phyloP scores from a whole-genome alignment of 148 eudicot species.

The Camellia granthamiana region DNA sequence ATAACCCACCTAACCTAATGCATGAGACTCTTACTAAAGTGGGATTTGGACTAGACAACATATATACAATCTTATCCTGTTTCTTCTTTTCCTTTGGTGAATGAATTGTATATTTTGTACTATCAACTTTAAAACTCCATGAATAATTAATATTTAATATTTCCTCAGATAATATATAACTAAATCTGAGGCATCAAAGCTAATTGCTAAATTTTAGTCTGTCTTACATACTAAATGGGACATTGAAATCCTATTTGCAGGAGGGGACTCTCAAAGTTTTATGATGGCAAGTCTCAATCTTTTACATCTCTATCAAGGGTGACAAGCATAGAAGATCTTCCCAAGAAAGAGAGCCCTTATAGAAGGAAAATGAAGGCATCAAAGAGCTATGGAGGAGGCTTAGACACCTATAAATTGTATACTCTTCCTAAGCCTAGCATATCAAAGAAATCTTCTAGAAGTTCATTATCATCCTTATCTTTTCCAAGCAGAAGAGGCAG shows the following conservation, averaged over 20 bases:
- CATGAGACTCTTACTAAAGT: no score
- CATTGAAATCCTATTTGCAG: conserved; percentile 30
- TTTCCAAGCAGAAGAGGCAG: conserved; percentile 40
- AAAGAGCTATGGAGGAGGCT: conserved; percentile 59
- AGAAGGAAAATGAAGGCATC: conserved; percentile 53
- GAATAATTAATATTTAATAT: no score
- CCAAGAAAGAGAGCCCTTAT: conserved; percentile 50
- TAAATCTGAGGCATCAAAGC: no score
- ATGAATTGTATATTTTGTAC: no score
- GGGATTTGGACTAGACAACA: no score
- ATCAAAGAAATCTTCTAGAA: conserved; percentile 50
- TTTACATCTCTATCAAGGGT: conserved; percentile 73
- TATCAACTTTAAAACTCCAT: no score
- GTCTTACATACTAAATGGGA: background rate
- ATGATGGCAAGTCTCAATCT: conserved; percentile 80
- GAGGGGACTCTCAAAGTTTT: conserved; percentile 75
- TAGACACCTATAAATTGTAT: conserved; percentile 40
- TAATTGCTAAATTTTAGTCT: no score
- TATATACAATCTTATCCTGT: no score
- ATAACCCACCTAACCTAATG: no score
- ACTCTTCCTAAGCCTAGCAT: conserved; percentile 61
- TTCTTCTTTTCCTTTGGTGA: no score
- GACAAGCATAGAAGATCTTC: conserved; percentile 69
- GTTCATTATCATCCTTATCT: conserved; percentile 31
- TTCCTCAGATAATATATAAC: no score